Evolutionary conservation across 169 alveolate species (phyloP).

Genomic region (Eimeria sp.): DNA sequence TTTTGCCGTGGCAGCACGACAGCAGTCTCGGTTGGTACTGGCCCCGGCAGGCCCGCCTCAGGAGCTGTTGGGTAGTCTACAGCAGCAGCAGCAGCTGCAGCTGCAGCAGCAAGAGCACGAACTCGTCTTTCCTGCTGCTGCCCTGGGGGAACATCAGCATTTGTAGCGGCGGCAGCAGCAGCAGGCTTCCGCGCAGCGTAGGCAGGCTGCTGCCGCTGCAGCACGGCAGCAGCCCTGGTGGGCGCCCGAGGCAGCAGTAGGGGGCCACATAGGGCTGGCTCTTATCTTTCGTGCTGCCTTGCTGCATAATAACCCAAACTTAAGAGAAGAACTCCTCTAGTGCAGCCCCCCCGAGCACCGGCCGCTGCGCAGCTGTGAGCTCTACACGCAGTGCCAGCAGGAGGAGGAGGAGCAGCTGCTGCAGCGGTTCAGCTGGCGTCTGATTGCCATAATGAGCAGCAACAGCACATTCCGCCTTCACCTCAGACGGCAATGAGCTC

Average conservation of each 20-base stretch:
- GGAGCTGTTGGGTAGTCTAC: slow-evolving; percentile 39
- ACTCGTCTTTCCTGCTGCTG: slow-evolving; percentile 38
- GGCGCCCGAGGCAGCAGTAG: slow-evolving; percentile 29
- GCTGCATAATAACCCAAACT: slow-evolving; percentile 1
- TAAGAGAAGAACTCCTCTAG: slow-evolving; percentile 16
- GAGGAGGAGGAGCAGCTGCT: slow-evolving; percentile 71
- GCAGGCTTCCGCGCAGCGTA: slow-evolving; percentile 43
- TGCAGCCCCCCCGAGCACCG: slow-evolving; percentile 9
- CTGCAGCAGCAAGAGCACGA: slow-evolving; percentile 8
- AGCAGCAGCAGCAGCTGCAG: slow-evolving; percentile 53
- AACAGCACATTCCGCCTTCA: slow-evolving; percentile 10
- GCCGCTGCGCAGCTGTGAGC: neutral
- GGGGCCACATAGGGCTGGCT: neutral
- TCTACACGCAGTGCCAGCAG: slow-evolving; percentile 19
- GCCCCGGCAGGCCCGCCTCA: slow-evolving; percentile 53
- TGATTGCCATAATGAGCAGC: slow-evolving; percentile 46
- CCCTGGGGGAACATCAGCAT: slow-evolving; percentile 3
- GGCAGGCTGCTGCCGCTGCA: slow-evolving; percentile 73
- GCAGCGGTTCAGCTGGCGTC: slow-evolving; percentile 27
- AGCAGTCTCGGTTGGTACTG: slow-evolving; percentile 9
- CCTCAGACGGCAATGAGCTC: slow-evolving; percentile 71
- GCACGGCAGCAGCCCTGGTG: slow-evolving; percentile 46
- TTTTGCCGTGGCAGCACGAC: slow-evolving; percentile 49
- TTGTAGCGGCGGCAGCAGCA: slow-evolving; percentile 36
- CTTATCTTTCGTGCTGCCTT: neutral